Evolutionary conservation across 441 rosid species (phyloP).

Genomic region (Populus trichocarpa): DNA sequence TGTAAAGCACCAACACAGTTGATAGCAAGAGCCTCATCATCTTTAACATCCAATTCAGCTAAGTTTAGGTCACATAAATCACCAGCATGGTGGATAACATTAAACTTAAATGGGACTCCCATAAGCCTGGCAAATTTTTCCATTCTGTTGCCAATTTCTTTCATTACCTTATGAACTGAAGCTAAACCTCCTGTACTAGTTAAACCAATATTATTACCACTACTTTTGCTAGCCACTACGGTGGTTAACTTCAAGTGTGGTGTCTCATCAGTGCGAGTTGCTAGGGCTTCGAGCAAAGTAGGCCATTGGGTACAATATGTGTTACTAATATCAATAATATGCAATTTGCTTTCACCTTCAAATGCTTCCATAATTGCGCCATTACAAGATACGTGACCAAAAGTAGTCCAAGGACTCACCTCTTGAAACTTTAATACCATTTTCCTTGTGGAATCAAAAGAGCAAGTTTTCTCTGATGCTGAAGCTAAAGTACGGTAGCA

Average conservation of each 20-base stretch:
- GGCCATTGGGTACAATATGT: constrained; percentile 99
- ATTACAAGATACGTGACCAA: constrained; percentile 87
- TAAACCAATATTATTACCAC: constrained; percentile 14
- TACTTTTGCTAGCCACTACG: constrained; percentile 40
- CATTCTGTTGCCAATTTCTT: constrained; percentile 81
- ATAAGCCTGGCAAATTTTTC: constrained; percentile 91
- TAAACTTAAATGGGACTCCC: constrained; percentile 94
- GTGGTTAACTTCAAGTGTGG: constrained; percentile 78
- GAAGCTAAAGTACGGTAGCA: constrained; percentile 53
- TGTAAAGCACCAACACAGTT: constrained; percentile 69
- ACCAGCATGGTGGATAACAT: constrained; percentile 67
- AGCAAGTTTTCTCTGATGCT: constrained; percentile 61
- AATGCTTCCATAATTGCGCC: constrained; percentile 92
- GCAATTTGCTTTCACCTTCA: constrained; percentile 71
- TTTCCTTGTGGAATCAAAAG: constrained; percentile 78
- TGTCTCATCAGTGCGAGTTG: constrained; percentile 81
- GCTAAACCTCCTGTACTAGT: constrained; percentile 30
- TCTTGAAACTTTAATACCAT: constrained; percentile 83
- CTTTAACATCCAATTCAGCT: constrained; percentile 39
- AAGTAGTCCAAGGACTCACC: constrained; percentile 92
- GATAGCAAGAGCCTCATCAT: constrained; percentile 76
- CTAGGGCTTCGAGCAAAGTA: constrained; percentile 85
- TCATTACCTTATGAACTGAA: constrained; percentile 61
- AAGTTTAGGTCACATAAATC: constrained; percentile 66
- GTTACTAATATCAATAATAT: constrained; percentile 77